A percentile compares a stretch with the other conserved stretches of the same genome.
phyloP scores from a whole-genome alignment of 441 rosid genomes.

The Melastoma candidum region DNA sequence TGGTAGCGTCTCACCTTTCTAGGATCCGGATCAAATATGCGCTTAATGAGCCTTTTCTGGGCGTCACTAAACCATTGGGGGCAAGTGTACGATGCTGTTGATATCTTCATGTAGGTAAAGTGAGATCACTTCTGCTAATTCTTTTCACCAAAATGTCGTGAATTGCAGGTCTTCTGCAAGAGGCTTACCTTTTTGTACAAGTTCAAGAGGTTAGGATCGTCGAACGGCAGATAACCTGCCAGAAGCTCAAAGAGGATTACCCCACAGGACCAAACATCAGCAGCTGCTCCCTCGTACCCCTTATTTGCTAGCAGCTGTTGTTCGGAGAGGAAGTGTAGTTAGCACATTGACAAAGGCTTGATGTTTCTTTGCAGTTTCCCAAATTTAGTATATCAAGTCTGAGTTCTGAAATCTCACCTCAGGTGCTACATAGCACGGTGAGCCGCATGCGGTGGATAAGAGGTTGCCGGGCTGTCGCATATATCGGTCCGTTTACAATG shows the following conservation, averaged over 20 bases:
- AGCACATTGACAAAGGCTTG: background rate
- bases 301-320: conserved; percentile 61
- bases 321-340: conserved; percentile 14
- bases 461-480: conserved; percentile 56
- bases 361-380: no score
- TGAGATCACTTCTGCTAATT: conserved; percentile 5
- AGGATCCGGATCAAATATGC: conserved; percentile 65
- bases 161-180: background rate
- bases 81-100: conserved; percentile 51
- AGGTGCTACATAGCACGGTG: conserved; percentile 89
- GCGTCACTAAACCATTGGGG: conserved; percentile 51
- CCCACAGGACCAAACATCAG: conserved; percentile 91
- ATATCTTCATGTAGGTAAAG: conserved; percentile 34
- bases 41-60: conserved; percentile 56
- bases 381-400: conserved; percentile 1
- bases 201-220: conserved; percentile 54
- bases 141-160: background rate
- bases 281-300: conserved; percentile 81
- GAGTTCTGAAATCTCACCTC: conserved; percentile 40
- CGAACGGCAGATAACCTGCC: conserved; percentile 65
- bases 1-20: conserved; percentile 30
- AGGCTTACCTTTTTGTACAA: conserved; percentile 55
- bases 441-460: conserved; percentile 80
- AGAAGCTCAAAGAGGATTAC: conserved; percentile 76
- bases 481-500: background rate